Evolutionary conservation across 2,329 filamentous ascomycete species (phyloP), one percentile per base, ranked within the genome.

Genomic region (Aspergillus tamarii): DNA sequence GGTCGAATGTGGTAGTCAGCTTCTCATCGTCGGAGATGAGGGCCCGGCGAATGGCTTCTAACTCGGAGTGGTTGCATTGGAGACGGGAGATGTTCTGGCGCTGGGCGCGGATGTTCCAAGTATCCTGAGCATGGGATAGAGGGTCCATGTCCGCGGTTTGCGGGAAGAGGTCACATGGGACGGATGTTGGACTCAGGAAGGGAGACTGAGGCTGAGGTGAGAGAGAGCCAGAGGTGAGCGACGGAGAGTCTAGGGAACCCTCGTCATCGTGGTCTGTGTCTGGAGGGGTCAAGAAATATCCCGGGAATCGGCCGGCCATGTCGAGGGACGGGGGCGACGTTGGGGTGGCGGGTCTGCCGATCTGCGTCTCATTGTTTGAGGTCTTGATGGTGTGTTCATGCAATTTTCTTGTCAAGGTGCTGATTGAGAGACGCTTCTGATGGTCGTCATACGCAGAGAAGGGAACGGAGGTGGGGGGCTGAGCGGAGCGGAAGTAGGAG

Each of bases 161-260:
- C 32, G 59, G 53, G 9, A 60, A 61, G 56, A 70, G 66, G 46
- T 76, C 73, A 4, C 66, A 60, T 3, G 74, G 75, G 4, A 69
- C 69, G 26, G 70, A 76, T 0, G 74, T 76, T 1, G 75, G 73
- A 26, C 70, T 74, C n/a, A 72, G 56, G 21, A 70, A 70, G 1
- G 64, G 74, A 21, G 66, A 73, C 68, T 68, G 72, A 57, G 66
- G 73, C 11, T 65, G 63, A 1, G 66, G 61, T 0, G 66, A 80
- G 69, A 87, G 87, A 2, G 69, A 63, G 1, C 64, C 80, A 64
- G 84, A 88, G 69, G 83, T 87, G 70, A 84, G 94, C 63, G 78
- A 82, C 6, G 81, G 81, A 55, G 88, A 90, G 74, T 82, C 82
- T 66, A 68, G 70, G 34, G 69, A 72, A 48, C 73, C 71, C 45